Evolutionary conservation across 257 asterid species (phyloP), one percentile per base, ranked within the genome.

Genomic region (Nyctanthes arbortristis): DNA sequence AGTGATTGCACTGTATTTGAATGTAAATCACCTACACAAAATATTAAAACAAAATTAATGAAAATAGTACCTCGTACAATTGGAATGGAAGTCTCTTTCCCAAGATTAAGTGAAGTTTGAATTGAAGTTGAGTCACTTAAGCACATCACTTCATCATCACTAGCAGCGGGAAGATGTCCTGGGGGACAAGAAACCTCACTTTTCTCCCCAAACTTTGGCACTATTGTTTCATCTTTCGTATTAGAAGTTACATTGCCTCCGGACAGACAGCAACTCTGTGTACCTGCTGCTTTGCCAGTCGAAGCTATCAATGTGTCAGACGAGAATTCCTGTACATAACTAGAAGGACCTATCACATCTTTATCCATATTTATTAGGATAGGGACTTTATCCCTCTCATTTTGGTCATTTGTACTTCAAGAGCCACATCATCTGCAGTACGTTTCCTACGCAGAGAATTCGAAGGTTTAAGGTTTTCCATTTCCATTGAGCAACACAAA

Each of bases 91-190:
- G 66, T 69, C 61, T 76, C 90, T 49, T 84, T 84, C 75, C 66
- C 80, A 61, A 74, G 75, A 47, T 62, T 79, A 63, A 78, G 34
- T 27, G 82, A 55, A 31, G 84, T 57, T 70, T 77, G 75, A 58
- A 61, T 56, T 33, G 74, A 75, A 60, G 55, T 76, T 13, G 45
- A 61, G 57, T 80, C 78, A 45, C 75, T 90, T 68, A 75, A 61
- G 80, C 82, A 78, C 63, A 76, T 70, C 73, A 88, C 66, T 32
- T 81, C 82, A 66, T 84, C 92, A 68, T 88, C 92, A 36, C 67
- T 33, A 68, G 74, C 52, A 65, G 77, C 61, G 33, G 70, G 66
- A 66, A 58, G 58, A 27, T 61, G 65, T 66, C 67, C 61, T 29
- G 66, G 78, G 73, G 47, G 67, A 68, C 43, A 31, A 29, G 77